These are phyloP conservation scores for Boeremia lycopersici DNA, from an alignment of 2,329 filamentous ascomycete species.

Conservation along the genomic window DNA sequence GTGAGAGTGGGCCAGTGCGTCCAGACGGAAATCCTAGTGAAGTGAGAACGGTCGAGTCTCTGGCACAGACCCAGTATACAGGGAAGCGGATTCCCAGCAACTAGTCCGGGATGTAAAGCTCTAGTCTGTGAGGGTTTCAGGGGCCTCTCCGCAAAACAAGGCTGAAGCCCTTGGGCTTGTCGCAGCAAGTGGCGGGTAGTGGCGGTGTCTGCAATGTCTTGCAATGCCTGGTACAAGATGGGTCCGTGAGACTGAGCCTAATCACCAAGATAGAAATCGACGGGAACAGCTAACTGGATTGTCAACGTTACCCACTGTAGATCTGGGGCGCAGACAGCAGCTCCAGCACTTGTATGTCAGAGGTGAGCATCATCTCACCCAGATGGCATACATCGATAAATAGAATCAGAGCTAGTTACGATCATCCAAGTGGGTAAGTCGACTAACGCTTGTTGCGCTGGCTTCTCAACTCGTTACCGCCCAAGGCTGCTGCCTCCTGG, in stretches of 20 bases:
- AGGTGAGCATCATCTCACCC: conserved; percentile 31
- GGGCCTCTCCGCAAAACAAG: conserved; percentile 44
- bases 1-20: conserved; percentile 39
- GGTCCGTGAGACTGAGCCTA: conserved; percentile 36
- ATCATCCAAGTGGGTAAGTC: conserved; percentile 27
- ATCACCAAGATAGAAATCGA: conserved; percentile 36
- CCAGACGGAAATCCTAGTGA: conserved; percentile 30
- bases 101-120: conserved; percentile 40
- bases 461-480: conserved; percentile 33
- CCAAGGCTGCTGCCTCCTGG: conserved; percentile 28
- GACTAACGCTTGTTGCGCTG: conserved; percentile 35
- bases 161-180: conserved; percentile 39
- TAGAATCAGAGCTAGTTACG: conserved; percentile 26
- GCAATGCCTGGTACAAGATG: conserved; percentile 39
- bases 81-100: conserved; percentile 32
- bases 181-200: conserved; percentile 42
- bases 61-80: conserved; percentile 38
- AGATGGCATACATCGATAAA: conserved; percentile 22
- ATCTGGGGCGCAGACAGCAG: conserved; percentile 39
- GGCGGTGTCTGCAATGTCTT: conserved; percentile 45
- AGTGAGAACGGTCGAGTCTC: conserved; percentile 39
- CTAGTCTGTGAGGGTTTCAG: conserved; percentile 40
- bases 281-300: conserved; percentile 18
- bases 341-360: conserved; percentile 30
- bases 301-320: conserved; percentile 18